These are phyloP conservation scores for Scalesia atractyloides DNA, from an alignment of 129 eudicot species.

Conservation along the genomic window DNA sequence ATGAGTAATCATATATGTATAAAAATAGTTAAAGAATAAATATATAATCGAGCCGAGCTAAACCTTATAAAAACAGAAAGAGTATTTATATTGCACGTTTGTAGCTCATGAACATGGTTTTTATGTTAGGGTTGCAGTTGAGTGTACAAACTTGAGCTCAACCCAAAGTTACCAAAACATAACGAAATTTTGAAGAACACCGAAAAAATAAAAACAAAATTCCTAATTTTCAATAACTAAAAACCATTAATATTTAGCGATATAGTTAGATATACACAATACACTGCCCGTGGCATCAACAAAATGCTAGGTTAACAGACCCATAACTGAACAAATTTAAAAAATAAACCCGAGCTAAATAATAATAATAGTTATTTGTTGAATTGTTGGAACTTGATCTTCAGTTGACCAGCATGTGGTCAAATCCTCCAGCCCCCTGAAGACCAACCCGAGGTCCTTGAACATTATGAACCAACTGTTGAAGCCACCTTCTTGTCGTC, in stretches of 20 bases:
- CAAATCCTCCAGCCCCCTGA: slow-evolving; percentile 72
- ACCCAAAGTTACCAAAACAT: too few species aligned
- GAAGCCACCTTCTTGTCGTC: slow-evolving; percentile 23
- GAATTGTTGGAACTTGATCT: background rate
- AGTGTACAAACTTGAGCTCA: too few species aligned
- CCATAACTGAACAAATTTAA: background rate
- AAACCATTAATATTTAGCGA: slow-evolving; percentile 17
- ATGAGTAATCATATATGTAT: too few species aligned
- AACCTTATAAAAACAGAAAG: too few species aligned
- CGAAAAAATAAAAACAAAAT: background rate
- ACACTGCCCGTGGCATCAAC: slow-evolving; percentile 10
- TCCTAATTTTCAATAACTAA: background rate
- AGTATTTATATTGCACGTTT: too few species aligned
- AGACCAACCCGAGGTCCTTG: slow-evolving; percentile 46
- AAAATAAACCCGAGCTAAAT: slow-evolving; percentile 1
- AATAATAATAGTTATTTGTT: background rate
- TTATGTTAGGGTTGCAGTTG: too few species aligned
- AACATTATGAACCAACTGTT: slow-evolving; percentile 34
- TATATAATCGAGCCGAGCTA: too few species aligned
- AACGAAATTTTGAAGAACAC: too few species aligned
- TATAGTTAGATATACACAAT: slow-evolving; percentile 22
- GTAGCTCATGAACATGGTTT: too few species aligned
- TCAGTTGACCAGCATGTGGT: slow-evolving; percentile 72
- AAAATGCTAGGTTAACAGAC: slow-evolving; percentile 8
- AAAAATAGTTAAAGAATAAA: too few species aligned